These are phyloP conservation scores for Sarocladiaceae sp. DNA, from an alignment of 2,329 filamentous ascomycete genomes.

Conservation along the genomic window DNA sequence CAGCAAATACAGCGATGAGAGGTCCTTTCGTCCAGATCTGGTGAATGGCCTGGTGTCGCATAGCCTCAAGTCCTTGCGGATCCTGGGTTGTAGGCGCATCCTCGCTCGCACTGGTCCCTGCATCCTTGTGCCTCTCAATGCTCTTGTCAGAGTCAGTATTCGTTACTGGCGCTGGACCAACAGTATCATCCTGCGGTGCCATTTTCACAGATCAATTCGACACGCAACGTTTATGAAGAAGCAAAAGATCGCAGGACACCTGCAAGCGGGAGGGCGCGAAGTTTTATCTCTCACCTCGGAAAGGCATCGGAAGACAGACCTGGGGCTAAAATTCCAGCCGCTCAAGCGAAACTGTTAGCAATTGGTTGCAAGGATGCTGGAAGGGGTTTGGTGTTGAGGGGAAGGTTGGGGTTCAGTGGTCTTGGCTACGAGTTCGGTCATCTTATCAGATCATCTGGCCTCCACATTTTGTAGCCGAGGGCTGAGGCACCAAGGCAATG, in stretches of 20 bases:
- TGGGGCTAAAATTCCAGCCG: not conserved
- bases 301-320: not conserved
- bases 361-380: too few relatives aligned
- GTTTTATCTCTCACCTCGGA: not conserved
- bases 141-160: too few relatives aligned
- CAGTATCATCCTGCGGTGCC: not conserved
- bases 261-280: too few relatives aligned
- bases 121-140: too few relatives aligned
- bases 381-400: not conserved
- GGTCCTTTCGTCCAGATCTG: not conserved
- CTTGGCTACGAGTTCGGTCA: not conserved
- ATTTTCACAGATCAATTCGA: too few relatives aligned
- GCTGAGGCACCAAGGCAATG: too few relatives aligned
- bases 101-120: not conserved
- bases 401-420: not conserved
- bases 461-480: not conserved
- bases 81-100: not conserved
- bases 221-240: too few relatives aligned
- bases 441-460: constrained; percentile 1
- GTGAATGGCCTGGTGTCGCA: not conserved
- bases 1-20: not conserved
- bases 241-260: too few relatives aligned
- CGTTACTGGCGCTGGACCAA: not conserved
- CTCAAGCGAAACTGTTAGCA: too few relatives aligned
- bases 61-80: not conserved